Evolutionary conservation across 495 filamentous ascomycete genomes (phyloP), one percentile per base, ranked within the genome.

Genomic region (Penicillium turbatum): DNA sequence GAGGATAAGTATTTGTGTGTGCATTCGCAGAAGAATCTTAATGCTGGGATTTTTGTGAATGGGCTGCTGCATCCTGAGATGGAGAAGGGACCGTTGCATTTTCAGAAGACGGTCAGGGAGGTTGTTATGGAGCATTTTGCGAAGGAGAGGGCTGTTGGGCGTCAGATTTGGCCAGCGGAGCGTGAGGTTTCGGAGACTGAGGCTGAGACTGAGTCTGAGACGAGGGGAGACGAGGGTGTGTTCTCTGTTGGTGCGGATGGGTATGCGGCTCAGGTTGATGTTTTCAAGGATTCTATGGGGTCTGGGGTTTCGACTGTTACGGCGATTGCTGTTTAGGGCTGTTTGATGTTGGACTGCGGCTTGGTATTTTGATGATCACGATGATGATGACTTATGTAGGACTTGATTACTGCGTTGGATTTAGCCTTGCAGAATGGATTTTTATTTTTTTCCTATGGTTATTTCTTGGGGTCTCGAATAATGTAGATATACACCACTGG

Each of bases 1-100:
- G 74, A 80, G 54, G 77, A 80, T 56, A 77, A 77, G 57, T 63
- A 69, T 30, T 71, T 80, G 12, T 79, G 76, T 58, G 62, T 69
- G 39, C 48, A 57, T 9, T 65, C 74, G 15, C 74, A 80, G 64
- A 71, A 73, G 66, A 80, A 80, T 55, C 64, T 80, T 15, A 70
- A 73, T 36, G 61, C 67, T 6, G 76, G 75, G 17, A 67, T 79
- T 42, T 80, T 74, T 47, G 67, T 75, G 44, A 78, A 73, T 46
- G 77, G 77, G 29, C 63, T 71, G 55, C 54, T 80, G 29, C 75
- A 80, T 56, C 74, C 76, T 0, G 56, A 65, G 27, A 72, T 71
- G 63, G 77, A 79, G 49, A 63, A 67, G 51, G 76, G 72, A 8
- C 70, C 73, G n/a, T 64, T 77, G 3, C 72, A 69, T 60, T 77